Percentiles rank a stretch among this genome's conserved stretches.
These are phyloP conservation scores for Kodamaea leandrae DNA, from an alignment of 805 yeast species.

Conservation along the genomic window DNA sequence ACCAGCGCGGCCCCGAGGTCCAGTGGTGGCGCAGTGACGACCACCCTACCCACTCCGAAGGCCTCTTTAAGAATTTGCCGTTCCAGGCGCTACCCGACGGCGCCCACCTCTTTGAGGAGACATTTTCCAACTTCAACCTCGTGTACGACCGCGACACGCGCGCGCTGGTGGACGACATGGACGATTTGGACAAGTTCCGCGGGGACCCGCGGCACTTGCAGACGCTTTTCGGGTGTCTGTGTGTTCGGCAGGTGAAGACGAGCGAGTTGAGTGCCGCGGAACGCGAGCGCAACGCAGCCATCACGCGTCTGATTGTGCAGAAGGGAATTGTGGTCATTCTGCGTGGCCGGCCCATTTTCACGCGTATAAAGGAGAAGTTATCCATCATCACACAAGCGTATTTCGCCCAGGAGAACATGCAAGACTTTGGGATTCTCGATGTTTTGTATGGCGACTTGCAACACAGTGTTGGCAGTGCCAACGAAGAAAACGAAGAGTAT, in stretches of 20 bases:
- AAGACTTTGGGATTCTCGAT: conserved; percentile 64
- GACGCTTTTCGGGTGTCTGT: conserved; percentile 92
- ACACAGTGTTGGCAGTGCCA: conserved; percentile 15
- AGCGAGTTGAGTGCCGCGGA: conserved; percentile 50
- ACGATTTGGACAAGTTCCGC: conserved; percentile 30
- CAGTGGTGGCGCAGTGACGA: conserved; percentile 75
- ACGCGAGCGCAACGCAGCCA: conserved; percentile 52
- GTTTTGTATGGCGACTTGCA: conserved; percentile 67
- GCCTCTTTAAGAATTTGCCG: conserved; percentile 82
- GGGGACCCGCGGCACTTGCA: conserved; percentile 42
- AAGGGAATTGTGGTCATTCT: conserved; percentile 87
- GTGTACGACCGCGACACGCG: conserved; percentile 58
- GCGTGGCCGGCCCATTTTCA: conserved; percentile 75
- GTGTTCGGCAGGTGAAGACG: conserved; percentile 78
- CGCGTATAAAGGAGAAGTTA: conserved; percentile 84
- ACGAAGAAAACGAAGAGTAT: conserved; percentile 34
- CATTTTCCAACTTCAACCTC: conserved; percentile 85
- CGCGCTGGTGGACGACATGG: conserved; percentile 44
- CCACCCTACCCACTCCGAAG: conserved; percentile 27
- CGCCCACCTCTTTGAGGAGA: conserved; percentile 88
- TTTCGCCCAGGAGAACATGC: conserved; percentile 76
- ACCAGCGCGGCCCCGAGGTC: conserved; percentile 87
- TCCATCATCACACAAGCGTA: conserved; percentile 85
- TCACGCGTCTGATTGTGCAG: conserved; percentile 85
- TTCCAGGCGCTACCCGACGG: conserved; percentile 97